Base-by-base conservation (phyloP, 257 asterid species). In the Cynanchum wilfordii region DNA sequence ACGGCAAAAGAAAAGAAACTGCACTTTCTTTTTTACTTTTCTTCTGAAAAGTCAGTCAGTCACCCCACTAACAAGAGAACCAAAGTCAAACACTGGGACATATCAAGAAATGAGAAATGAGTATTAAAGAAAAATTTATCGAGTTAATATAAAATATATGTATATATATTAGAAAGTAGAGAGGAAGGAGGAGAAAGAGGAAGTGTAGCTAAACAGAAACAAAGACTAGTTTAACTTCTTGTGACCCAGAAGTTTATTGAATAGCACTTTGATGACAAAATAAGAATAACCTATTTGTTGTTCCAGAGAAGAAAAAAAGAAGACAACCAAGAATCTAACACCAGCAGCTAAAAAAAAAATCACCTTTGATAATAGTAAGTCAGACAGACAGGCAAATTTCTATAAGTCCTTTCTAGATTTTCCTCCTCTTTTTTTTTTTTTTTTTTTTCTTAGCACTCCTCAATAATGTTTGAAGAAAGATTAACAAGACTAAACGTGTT, bases 221-320 rank as follows among this genome's bases (percentile, higher is more conserved):
- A 36, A 6, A 36, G 40, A 36, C 40, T 36, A 36, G 5, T 36
- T 36, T 36, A 36, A 36, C 47, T 42, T 47, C 52, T 47, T 47
- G 52, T 47, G 52, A 47, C 76, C 77, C 79, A 77, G 25, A 42
- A 63, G 76, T 73, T 78, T 83, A 77, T 73, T 83, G 70, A 75
- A 77, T 33, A 33, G 60, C 66, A 75, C 70, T 71, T 42, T 69
- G n/a, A 50, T 54, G 73, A 79, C 58, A 67, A 76, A n/a, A 49
- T 54, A 76, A 77, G 54, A 67, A 77, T 57, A 64, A 76, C 50
- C 75, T 71, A 33, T 58, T 73, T 42, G 47, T 67, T 70, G 71
- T 70, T 73, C 77, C 33, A 44, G 51, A 68, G 38, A 68, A n/a
- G n/a, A 30, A 52, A 33, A 50, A 54, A 67, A 45, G 62, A 19